These are phyloP conservation scores for Neurospora sp. DNA, from an alignment of 495 filamentous ascomycete genomes.

Conservation along the genomic window DNA sequence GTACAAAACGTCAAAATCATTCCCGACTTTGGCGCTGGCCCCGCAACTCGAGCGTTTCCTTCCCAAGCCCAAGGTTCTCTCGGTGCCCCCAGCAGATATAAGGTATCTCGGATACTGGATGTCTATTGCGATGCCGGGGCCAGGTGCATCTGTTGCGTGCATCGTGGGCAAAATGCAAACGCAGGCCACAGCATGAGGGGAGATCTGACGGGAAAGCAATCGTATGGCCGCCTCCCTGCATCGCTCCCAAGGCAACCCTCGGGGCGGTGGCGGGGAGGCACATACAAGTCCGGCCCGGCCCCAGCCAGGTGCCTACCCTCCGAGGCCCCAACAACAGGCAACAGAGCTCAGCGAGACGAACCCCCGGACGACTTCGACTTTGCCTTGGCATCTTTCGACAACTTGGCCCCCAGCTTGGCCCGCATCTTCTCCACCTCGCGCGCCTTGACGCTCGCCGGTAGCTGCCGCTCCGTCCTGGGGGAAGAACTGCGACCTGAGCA, in stretches of 20 bases:
- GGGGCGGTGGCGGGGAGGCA: no score
- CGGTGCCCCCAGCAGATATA: no score
- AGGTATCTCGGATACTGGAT: no score
- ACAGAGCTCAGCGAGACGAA: not conserved
- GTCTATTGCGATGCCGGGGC: no score
- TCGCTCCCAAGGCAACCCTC: no score
- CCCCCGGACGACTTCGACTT: not conserved
- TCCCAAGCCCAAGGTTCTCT: no score
- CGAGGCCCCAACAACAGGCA: not conserved
- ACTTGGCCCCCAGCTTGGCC: not conserved
- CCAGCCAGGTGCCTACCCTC: no score
- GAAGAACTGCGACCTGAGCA: not conserved
- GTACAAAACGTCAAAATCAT: slow-evolving; percentile 99
- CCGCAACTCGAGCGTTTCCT: no score
- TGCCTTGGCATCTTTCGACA: not conserved
- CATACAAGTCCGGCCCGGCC: no score
- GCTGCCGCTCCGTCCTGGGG: not conserved
- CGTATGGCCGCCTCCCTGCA: not conserved
- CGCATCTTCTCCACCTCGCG: not conserved
- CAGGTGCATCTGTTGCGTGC: no score
- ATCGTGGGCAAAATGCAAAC: no score
- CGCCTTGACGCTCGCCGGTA: not conserved
- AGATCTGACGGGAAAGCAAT: not conserved
- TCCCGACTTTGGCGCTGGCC: slow-evolving; percentile 46
- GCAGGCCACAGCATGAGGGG: not conserved